These are phyloP conservation scores for Thielaviopsis ethacetica DNA, from an alignment of 2,329 filamentous ascomycete species.

Conservation along the genomic window DNA sequence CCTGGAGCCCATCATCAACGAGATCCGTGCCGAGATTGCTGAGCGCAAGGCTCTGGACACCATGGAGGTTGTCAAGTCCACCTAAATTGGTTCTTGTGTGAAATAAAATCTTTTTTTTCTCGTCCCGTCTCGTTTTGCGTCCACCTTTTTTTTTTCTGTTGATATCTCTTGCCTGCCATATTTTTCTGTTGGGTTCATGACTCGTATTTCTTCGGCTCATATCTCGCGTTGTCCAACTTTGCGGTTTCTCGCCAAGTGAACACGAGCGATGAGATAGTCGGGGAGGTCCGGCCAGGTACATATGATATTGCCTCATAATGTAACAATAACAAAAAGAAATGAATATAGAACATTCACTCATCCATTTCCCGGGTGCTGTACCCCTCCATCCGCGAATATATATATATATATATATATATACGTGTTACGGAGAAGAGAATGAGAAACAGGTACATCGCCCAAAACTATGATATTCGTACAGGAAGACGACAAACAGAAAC, in stretches of 20 bases:
- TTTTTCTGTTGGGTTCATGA: not conserved
- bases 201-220: not conserved
- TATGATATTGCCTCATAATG: not conserved
- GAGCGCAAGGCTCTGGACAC: conserved; percentile 38
- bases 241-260: not conserved
- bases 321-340: not conserved
- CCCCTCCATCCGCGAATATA: too few species aligned
- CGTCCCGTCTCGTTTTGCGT: not conserved
- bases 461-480: too few species aligned
- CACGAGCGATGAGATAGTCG: not conserved
- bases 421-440: too few species aligned
- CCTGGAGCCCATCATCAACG: conserved; percentile 34
- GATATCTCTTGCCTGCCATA: not conserved
- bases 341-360: too few species aligned
- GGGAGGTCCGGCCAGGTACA: not conserved
- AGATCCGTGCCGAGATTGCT: conserved; percentile 31
- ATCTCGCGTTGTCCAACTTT: not conserved
- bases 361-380: too few species aligned
- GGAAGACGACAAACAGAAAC: not conserved
- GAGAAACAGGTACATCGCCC: too few species aligned
- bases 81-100: conserved; percentile 18
- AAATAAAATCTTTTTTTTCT: not conserved
- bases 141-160: not conserved
- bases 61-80: conserved; percentile 32
- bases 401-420: too few species aligned